Conservation (phyloP, 192 early-diverging fungal species). For the Anaeromyces robustus region DNA sequence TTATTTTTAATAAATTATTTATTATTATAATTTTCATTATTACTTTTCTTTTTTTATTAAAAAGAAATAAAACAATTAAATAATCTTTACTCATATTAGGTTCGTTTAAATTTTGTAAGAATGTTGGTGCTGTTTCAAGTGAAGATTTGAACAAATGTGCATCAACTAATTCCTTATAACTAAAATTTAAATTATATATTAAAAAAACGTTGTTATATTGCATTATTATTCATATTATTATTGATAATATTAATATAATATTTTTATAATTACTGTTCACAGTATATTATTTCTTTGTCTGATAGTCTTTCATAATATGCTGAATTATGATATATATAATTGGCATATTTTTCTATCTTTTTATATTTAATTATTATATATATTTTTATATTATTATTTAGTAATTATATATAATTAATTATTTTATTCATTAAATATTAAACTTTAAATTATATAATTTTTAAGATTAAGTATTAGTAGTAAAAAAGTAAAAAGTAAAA, state of each 20-base stretch:
- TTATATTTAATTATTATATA: background rate
- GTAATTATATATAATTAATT: no score
- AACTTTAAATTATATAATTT: no score
- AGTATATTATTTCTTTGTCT: background rate
- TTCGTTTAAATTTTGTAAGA: background rate
- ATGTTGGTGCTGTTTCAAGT: background rate
- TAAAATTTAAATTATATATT: background rate
- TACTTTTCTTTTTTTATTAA: no score
- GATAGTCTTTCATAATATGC: background rate
- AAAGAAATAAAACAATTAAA: no score
- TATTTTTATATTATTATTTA: no score
- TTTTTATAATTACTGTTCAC: background rate
- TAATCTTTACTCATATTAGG: background rate
- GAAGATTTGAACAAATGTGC: background rate
- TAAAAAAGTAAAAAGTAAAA: no score
- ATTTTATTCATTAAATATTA: no score
- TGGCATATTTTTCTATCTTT: background rate
- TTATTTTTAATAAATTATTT: background rate
- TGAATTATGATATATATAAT: background rate
- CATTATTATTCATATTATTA: no score
- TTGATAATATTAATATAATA: no score
- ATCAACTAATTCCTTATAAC: background rate
- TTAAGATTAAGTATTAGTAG: no score
- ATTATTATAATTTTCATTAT: no score
- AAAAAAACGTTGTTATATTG: no score